Conservation (phyloP, 164 flowering plant genomes). For the Cinnamomum micranthum region DNA sequence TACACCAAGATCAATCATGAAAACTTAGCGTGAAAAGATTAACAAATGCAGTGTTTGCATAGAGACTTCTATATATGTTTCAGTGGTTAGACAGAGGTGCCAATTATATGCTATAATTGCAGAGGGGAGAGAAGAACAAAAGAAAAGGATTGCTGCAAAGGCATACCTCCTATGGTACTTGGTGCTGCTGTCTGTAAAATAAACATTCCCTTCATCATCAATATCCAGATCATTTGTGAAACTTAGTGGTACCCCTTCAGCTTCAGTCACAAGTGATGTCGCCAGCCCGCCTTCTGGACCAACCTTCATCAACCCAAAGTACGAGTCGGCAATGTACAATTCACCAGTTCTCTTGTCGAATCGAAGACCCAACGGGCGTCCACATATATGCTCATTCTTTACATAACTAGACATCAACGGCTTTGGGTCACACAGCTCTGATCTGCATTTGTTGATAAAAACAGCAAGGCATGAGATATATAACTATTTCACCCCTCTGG, state of each 20-base stretch:
- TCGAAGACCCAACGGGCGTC: constrained; percentile 89
- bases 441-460: neutral
- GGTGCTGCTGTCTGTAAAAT: constrained; percentile 92
- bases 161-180: constrained; percentile 69
- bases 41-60: too few species aligned
- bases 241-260: constrained; percentile 73
- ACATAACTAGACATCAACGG: constrained; percentile 58
- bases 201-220: constrained; percentile 83
- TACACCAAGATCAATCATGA: too few species aligned
- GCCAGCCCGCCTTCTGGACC: constrained; percentile 97
- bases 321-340: constrained; percentile 92
- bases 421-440: constrained; percentile 64
- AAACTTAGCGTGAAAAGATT: too few species aligned
- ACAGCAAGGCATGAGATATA: too few species aligned
- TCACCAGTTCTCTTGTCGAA: constrained; percentile 88
- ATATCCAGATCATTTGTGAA: constrained; percentile 90
- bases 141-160: neutral
- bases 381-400: constrained; percentile 90
- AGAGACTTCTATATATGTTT: too few species aligned
- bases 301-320: constrained; percentile 85
- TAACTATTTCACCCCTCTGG: too few species aligned
- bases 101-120: too few species aligned
- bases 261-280: constrained; percentile 58
- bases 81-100: too few species aligned
- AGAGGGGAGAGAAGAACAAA: too few species aligned